phyloP scores from a whole-genome alignment of 192 early-diverging fungal genomes.

The Coemansia sp. region DNA sequence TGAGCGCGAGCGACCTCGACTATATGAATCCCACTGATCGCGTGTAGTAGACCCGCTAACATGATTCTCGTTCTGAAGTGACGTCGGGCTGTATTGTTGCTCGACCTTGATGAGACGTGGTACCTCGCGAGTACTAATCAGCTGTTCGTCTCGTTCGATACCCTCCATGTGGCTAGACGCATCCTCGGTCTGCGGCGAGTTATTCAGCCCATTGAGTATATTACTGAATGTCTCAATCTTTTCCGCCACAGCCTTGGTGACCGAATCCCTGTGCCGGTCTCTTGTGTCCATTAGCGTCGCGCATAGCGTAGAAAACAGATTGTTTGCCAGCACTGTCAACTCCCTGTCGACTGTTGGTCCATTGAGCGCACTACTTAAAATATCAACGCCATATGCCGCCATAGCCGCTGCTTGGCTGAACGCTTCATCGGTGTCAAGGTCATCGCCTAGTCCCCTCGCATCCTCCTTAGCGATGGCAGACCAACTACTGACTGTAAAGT shows the following conservation, averaged over 20 bases:
- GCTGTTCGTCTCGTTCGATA: not conserved
- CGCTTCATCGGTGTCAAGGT: not conserved
- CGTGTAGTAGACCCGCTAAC: not conserved
- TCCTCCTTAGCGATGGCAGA: not conserved
- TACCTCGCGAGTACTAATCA: not conserved
- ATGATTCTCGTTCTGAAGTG: not conserved
- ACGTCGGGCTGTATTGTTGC: not conserved
- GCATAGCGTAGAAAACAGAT: not conserved
- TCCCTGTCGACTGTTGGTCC: not conserved
- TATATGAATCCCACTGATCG: not conserved
- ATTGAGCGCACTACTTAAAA: not conserved
- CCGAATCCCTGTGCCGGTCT: not conserved
- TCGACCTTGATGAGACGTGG: not conserved
- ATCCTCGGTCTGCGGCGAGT: not conserved
- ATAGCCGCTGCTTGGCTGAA: constrained; percentile 1
- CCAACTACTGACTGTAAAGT: not conserved
- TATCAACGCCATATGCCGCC: not conserved
- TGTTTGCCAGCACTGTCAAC: not conserved
- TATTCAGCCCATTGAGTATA: not conserved
- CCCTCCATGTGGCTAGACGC: not conserved
- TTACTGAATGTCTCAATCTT: not conserved
- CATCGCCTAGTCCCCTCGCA: not conserved
- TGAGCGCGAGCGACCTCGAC: not conserved
- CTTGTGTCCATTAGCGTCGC: not conserved
- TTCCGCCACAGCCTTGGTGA: not conserved